Base-by-base conservation (phyloP, 164 flowering plant species). In the Vitis vinifera region DNA sequence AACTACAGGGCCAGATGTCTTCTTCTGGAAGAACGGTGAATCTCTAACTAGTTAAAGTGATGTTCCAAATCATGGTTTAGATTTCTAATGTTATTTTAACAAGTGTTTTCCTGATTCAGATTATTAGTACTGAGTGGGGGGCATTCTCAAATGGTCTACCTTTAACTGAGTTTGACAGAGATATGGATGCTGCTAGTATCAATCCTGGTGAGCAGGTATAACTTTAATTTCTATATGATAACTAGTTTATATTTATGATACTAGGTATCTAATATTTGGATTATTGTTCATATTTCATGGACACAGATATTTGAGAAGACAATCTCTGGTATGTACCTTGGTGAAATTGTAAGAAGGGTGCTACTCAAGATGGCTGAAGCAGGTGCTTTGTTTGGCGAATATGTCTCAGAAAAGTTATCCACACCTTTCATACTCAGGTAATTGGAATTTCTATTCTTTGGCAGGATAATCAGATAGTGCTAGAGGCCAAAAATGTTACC, bases 241-340 rank as follows among this genome's bases (percentile, higher is more conserved):
- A 31, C 14, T 59, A n/a, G n/a, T 65, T 51, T 30, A 5, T 59
- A 44, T 56, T 17, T 48, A 58, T 52, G n/a, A 52, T 47, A 9
- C 47, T 27, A 48, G 8, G 10, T 65, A 49, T 68, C 6, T n/a
- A 51, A 15, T 51, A 3, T 48, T 66, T 37, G 10, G 4, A 8
- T 23, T 27, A 31, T 30, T 48, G 10, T 19, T 12, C 19, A 23
- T 27, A 17, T 62, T 31, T 37, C 16, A 50, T 30, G 51, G 23
- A 59, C 2, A 51, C 81, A 94, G 97, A 87, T 81, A 59, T 87
- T 85, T 81, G 99, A 94, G 88, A 94, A 94, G 80, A 88, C 90
- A 66, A 92, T 94, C 17, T 87, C 98, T n/a, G 97, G 98, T 37
- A 92, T 89, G 95, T 94, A 92, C 75, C 88, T 92, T 16, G 97